A percentile compares a stretch with the other conserved stretches of the same genome.
phyloP scores from a whole-genome alignment of 768 basidiomycete genomes.

The Xanthoconium stramineum region DNA sequence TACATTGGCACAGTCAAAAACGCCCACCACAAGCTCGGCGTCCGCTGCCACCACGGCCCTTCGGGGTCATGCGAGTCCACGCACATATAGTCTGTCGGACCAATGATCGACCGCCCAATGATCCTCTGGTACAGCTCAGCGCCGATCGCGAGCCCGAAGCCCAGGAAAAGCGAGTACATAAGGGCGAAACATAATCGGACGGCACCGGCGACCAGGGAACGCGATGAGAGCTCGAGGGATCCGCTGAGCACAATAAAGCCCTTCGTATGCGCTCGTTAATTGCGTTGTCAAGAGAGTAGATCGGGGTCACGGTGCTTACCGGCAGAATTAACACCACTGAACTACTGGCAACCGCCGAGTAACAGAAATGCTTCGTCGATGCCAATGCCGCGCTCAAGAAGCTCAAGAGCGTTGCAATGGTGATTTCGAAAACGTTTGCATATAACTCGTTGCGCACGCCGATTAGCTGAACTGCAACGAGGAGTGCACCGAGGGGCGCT shows the following conservation, averaged over 20 bases:
- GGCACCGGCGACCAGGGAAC: slow-evolving; percentile 81
- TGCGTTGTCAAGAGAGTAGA: not conserved
- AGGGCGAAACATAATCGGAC: slow-evolving; percentile 79
- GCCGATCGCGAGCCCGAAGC: slow-evolving; percentile 82
- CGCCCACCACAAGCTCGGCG: slow-evolving; percentile 71
- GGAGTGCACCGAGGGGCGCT: slow-evolving; percentile 72
- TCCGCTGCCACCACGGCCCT: slow-evolving; percentile 72
- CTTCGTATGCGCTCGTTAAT: slow-evolving; percentile 17
- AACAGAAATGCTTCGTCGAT: slow-evolving; percentile 68
- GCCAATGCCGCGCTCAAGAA: slow-evolving; percentile 77
- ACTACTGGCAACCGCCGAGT: slow-evolving; percentile 73
- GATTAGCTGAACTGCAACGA: slow-evolving; percentile 70
- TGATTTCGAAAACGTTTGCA: slow-evolving; percentile 80
- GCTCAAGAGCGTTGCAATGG: slow-evolving; percentile 73
- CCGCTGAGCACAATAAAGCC: slow-evolving; percentile 72
- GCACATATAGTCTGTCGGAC: slow-evolving; percentile 62
- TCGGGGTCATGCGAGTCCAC: slow-evolving; percentile 47
- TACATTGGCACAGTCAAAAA: slow-evolving; percentile 72
- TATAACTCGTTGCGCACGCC: slow-evolving; percentile 76
- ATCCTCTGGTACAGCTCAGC: slow-evolving; percentile 63
- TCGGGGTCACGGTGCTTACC: slow-evolving; percentile 40
- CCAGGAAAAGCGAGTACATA: slow-evolving; percentile 74
- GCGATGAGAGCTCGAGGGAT: slow-evolving; percentile 73
- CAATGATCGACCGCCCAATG: slow-evolving; percentile 43
- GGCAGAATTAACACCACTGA: slow-evolving; percentile 81